A percentile compares a stretch with the other conserved stretches of the same genome.
These are phyloP conservation scores for Trichosanthes truncata DNA, from an alignment of 306 rosid species.

Conservation along the genomic window DNA sequence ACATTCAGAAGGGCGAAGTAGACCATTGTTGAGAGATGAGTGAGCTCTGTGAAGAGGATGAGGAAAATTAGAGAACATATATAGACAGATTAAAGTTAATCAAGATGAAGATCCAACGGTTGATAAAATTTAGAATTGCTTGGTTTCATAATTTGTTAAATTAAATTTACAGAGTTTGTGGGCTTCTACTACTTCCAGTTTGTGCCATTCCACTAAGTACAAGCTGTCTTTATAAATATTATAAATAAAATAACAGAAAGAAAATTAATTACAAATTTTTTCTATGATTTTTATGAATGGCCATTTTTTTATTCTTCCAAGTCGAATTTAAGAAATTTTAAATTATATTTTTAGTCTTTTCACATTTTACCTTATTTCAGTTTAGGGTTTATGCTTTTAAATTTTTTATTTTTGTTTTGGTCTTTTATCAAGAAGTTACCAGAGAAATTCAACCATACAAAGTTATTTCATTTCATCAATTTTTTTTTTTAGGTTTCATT, in stretches of 20 bases:
- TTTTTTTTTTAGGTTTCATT: too few species aligned
- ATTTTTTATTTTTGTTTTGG: too few species aligned
- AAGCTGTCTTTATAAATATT: not conserved
- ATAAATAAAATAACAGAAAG: too few species aligned
- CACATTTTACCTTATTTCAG: too few species aligned
- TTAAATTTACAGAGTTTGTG: not conserved
- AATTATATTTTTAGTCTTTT: too few species aligned
- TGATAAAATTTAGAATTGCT: not conserved
- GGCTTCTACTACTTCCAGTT: conserved; percentile 6
- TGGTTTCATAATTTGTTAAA: not conserved
- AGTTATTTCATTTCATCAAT: too few species aligned
- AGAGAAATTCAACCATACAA: too few species aligned
- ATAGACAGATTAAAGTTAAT: not conserved
- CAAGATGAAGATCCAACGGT: not conserved
- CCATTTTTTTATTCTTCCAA: not conserved
- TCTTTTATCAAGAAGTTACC: too few species aligned
- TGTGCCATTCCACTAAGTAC: conserved; percentile 5
- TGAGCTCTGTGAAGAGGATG: not conserved
- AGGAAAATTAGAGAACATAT: not conserved
- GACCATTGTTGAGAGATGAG: not conserved
- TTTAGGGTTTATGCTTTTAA: too few species aligned
- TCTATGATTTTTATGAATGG: not conserved
- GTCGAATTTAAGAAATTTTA: not conserved
- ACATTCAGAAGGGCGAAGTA: conserved; percentile 9
- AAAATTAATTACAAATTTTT: not conserved